Conservation (phyloP, 2,329 filamentous ascomycete genomes). For the Hortaea werneckii region DNA sequence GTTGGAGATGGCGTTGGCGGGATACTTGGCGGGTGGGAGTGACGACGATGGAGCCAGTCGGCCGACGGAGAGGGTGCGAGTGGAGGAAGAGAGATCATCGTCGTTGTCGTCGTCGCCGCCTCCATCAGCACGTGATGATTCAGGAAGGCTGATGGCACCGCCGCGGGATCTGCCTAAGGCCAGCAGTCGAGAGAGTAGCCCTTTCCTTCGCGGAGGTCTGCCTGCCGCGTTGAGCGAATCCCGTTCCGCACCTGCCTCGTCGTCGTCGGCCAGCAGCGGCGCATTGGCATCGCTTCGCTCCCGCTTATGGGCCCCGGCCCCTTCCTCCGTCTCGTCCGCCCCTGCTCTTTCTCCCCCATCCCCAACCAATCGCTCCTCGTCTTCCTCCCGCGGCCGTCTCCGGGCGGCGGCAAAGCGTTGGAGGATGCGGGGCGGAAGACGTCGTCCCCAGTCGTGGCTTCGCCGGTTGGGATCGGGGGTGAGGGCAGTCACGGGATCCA, state of each 20-base stretch:
- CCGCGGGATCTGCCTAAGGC: constrained; percentile 10
- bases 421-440: constrained; percentile 59
- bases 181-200: constrained; percentile 17
- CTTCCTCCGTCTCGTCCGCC: not conserved
- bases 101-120: constrained; percentile 27
- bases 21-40: constrained; percentile 63
- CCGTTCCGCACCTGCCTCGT: constrained; percentile 1
- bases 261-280: constrained; percentile 42
- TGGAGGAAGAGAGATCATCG: constrained; percentile 51
- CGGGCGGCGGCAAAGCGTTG: constrained; percentile 31
- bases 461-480: constrained; percentile 6
- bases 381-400: constrained; percentile 39
- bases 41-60: constrained; percentile 26
- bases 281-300: constrained; percentile 46
- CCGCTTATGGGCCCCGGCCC: constrained; percentile 19
- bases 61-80: constrained; percentile 67
- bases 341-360: not conserved
- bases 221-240: not conserved
- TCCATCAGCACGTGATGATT: constrained; percentile 1
- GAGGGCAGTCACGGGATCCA: constrained; percentile 47
- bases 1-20: constrained; percentile 86
- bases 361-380: constrained; percentile 49
- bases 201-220: constrained; percentile 9
- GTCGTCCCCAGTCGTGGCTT: constrained; percentile 35
- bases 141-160: constrained; percentile 17